Evolutionary conservation across 176 grass and related monocot genomes (phyloP).

Genomic region (Thinopyrum elongatum): DNA sequence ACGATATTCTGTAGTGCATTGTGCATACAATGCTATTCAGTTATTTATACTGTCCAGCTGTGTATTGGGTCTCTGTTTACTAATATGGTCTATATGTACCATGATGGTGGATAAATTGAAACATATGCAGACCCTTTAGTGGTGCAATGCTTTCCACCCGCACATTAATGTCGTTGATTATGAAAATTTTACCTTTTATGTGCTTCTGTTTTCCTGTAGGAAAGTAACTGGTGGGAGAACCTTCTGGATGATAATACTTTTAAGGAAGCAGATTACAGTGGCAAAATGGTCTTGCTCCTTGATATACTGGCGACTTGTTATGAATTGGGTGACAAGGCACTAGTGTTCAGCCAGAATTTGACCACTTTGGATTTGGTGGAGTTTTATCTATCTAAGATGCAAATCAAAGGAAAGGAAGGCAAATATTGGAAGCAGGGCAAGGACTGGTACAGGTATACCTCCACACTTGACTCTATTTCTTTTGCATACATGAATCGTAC

Average conservation of each 20-base stretch:
- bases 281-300: conserved; percentile 95
- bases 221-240: conserved; percentile 87
- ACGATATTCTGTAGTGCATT: background rate
- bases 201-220: conserved; percentile 31
- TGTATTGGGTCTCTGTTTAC: conserved; percentile 11
- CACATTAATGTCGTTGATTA: background rate
- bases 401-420: conserved; percentile 62
- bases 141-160: background rate
- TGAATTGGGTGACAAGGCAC: conserved; percentile 77
- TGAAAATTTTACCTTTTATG: background rate
- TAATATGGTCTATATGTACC: conserved; percentile 1
- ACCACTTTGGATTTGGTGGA: conserved; percentile 90
- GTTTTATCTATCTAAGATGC: conserved; percentile 81
- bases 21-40: conserved; percentile 17
- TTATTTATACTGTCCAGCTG: conserved; percentile 3
- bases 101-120: background rate
- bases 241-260: conserved; percentile 71
- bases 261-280: conserved; percentile 77
- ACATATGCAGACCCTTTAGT: background rate
- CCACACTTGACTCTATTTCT: conserved; percentile 13
- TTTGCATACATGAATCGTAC: conserved; percentile 7
- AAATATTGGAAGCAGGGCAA: conserved; percentile 96
- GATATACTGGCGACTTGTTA: conserved; percentile 82
- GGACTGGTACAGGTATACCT: conserved; percentile 97
- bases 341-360: conserved; percentile 97